A percentile compares a stretch with the other conserved stretches of the same genome.
These are phyloP conservation scores for Colletotrichum sp. DNA, from an alignment of 2,329 filamentous ascomycete genomes.

Conservation along the genomic window DNA sequence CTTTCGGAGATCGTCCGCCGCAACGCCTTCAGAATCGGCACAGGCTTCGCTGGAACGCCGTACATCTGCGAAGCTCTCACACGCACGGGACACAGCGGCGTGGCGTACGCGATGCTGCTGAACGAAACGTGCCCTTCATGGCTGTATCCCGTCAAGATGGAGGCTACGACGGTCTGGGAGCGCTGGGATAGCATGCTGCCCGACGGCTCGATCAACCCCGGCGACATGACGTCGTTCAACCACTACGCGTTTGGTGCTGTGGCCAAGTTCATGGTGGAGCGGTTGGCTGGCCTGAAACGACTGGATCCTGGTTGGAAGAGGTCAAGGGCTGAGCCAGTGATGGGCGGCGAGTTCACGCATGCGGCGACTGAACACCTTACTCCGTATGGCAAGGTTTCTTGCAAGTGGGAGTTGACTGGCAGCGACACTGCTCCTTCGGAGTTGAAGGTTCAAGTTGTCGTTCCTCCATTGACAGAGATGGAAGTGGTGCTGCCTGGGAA, in stretches of 20 bases:
- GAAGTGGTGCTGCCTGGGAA: constrained; percentile 12
- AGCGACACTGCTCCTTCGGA: background rate
- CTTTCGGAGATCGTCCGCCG: constrained; percentile 1
- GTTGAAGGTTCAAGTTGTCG: constrained; percentile 2
- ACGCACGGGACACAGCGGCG: background rate
- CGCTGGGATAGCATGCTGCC: constrained; percentile 45
- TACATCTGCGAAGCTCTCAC: constrained; percentile 22
- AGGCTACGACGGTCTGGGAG: constrained; percentile 47
- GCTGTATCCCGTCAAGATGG: constrained; percentile 43
- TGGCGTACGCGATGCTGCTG: constrained; percentile 41
- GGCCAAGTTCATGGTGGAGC: constrained; percentile 38
- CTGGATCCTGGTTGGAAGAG: constrained; percentile 28
- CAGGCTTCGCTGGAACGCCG: constrained; percentile 29
- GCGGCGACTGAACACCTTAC: background rate
- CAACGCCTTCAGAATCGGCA: constrained; percentile 16
- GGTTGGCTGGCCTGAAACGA: constrained; percentile 26
- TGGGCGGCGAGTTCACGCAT: background rate
- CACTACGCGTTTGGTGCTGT: constrained; percentile 47
- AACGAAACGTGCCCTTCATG: constrained; percentile 39
- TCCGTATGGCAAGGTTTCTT: constrained; percentile 1
- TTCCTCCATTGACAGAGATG: constrained; percentile 10
- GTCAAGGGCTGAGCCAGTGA: background rate
- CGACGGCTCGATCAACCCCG: constrained; percentile 40
- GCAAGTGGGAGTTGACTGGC: background rate
- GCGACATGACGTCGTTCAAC: constrained; percentile 47